Percentiles rank a stretch among this genome's conserved stretches.
Conservation (phyloP, 768 basidiomycete genomes). For the Chiua virens region DNA sequence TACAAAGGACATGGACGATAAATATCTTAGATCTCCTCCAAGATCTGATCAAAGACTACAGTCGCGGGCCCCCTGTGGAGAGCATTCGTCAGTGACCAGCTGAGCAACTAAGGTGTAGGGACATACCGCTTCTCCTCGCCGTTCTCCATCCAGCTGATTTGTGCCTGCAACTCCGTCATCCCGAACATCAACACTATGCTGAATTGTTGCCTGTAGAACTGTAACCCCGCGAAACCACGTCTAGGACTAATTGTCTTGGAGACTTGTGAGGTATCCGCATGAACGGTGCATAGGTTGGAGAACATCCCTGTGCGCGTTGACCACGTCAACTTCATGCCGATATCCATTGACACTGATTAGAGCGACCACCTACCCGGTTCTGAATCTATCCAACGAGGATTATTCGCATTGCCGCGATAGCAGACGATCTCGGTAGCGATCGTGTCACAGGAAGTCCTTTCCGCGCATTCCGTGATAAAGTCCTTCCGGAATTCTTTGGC, state of each 20-base stretch:
- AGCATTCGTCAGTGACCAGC: background rate
- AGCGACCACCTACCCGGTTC: conserved; percentile 23
- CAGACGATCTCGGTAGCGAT: conserved; percentile 33
- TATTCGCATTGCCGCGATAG: conserved; percentile 22
- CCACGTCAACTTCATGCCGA: background rate
- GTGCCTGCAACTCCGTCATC: conserved; percentile 46
- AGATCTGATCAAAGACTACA: conserved; percentile 33
- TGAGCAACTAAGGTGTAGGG: background rate
- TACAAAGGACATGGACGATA: conserved; percentile 37
- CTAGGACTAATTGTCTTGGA: conserved; percentile 31
- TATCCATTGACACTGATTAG: no score
- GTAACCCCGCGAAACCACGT: conserved; percentile 27
- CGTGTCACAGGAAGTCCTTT: conserved; percentile 26
- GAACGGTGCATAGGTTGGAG: conserved; percentile 22
- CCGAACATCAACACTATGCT: conserved; percentile 45
- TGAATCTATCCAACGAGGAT: conserved; percentile 31
- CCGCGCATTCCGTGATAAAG: conserved; percentile 30
- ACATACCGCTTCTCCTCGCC: conserved; percentile 25
- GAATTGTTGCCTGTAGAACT: conserved; percentile 34
- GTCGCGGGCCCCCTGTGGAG: conserved; percentile 30
- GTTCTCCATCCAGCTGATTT: conserved; percentile 44
- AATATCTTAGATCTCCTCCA: conserved; percentile 22
- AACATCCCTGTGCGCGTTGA: conserved; percentile 24
- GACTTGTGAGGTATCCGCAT: conserved; percentile 28
- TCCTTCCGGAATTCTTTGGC: conserved; percentile 33